Base-by-base conservation (phyloP, 768 basidiomycete genomes). In the Calocybe gangraenosa region DNA sequence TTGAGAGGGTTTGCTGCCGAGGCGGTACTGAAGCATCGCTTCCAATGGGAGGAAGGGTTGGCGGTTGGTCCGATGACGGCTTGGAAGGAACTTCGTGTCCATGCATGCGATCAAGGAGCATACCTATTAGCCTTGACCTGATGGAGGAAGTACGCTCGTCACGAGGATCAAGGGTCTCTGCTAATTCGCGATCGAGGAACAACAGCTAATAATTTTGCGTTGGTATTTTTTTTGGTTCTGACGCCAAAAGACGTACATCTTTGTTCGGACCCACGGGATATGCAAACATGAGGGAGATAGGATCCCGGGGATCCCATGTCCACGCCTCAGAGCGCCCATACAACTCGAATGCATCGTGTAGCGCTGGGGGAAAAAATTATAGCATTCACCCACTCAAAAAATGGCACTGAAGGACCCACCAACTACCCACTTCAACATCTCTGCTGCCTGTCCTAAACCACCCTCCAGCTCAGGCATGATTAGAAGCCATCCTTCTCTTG, bases 391-490 rank as follows among this genome's bases (percentile, higher is more conserved):
- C 9, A 43, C 25, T 6, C 11, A 41, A 25, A 25, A 13, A 18
- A 19, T 37, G 10, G 31, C 14, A 38, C 9, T n/a, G 8, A 10
- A 22, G 21, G 21, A 71, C 82, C 60, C 47, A 92, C 90, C 90
- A 50, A 90, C 79, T 36, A 93, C 69, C 92, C 92, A 95, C 59
- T 83, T 87, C 49, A 94, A 70, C 87, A 94, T 92, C 63, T 95
- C 92, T 6, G 74, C 75, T 11, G 87, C 75, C 37, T 81, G 81
- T 11, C 74, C 76, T 22, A 74, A 69, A 21, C 77, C 75, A 17
- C 68, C 70, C 51, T 88, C 83, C 11, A 81, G 65, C 58, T 94
- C 92, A 18, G 94, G 94, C 89, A 97, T 94, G 43, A 96, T 65
- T 55, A 97, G 69, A 9, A 91, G 59, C 88, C 90, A 97, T 2